phyloP scores from a whole-genome alignment of 495 filamentous ascomycete species.

The Penicillium dipodomyicola region DNA sequence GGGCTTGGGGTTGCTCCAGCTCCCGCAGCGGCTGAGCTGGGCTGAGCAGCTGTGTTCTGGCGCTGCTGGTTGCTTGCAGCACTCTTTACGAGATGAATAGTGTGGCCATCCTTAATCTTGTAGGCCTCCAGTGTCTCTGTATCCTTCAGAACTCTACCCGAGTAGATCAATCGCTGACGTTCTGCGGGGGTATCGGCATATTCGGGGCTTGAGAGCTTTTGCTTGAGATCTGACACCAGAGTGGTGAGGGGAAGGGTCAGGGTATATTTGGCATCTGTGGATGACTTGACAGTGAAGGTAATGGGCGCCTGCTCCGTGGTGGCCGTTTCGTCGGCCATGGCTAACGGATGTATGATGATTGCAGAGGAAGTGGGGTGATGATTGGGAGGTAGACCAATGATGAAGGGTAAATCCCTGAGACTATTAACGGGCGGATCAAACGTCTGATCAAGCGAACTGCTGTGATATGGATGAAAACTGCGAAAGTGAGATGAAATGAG shows the following conservation, averaged over 20 bases:
- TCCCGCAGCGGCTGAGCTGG: slow-evolving; percentile 44
- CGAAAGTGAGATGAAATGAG: slow-evolving; percentile 4
- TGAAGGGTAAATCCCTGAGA: neutral
- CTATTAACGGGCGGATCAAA: neutral
- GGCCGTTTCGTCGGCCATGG: slow-evolving; percentile 50
- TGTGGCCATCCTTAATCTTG: slow-evolving; percentile 96
- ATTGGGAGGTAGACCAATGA: slow-evolving; percentile 2
- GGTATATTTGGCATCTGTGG: slow-evolving; percentile 77
- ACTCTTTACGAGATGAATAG: slow-evolving; percentile 92
- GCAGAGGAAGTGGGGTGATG: slow-evolving; percentile 20
- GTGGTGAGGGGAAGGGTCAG: slow-evolving; percentile 76
- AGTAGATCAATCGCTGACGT: slow-evolving; percentile 93
- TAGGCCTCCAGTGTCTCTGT: slow-evolving; percentile 77
- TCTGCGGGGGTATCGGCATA: slow-evolving; percentile 82
- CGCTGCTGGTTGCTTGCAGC: slow-evolving; percentile 79
- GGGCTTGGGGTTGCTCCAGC: slow-evolving; percentile 51
- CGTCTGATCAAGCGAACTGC: neutral
- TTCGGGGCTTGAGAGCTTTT: slow-evolving; percentile 73
- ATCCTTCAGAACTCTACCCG: slow-evolving; percentile 93
- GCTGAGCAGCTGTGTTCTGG: slow-evolving; percentile 55
- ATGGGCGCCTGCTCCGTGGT: slow-evolving; percentile 55
- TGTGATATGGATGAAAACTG: neutral
- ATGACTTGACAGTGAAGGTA: slow-evolving; percentile 93
- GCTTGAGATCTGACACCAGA: slow-evolving; percentile 82
- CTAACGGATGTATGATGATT: slow-evolving; percentile 13